Percentiles rank a stretch among this genome's conserved stretches.
Evolutionary conservation across 768 basidiomycete species (phyloP).

Genomic region (Boletus eberwhitei): DNA sequence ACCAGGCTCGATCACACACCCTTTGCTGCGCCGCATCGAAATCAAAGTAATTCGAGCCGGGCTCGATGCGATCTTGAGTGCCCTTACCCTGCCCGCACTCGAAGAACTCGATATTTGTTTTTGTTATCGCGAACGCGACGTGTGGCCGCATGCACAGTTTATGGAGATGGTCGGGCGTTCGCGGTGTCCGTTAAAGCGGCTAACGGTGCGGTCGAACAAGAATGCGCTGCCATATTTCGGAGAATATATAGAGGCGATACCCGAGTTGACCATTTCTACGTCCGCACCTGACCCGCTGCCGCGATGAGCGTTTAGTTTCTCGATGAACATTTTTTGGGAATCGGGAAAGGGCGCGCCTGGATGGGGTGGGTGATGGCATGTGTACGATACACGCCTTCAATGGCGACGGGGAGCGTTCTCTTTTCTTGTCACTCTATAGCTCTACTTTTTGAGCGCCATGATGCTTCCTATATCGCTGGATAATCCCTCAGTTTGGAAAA

Average conservation of each 20-base stretch:
- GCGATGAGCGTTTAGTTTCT: neutral
- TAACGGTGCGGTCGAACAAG: slow-evolving; percentile 26
- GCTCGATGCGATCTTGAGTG: slow-evolving; percentile 18
- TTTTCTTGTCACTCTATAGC: neutral
- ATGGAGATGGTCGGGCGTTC: slow-evolving; percentile 24
- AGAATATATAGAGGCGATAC: slow-evolving; percentile 23
- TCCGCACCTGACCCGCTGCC: neutral
- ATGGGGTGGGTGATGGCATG: neutral
- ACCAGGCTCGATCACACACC: slow-evolving; percentile 17
- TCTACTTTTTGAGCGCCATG: too few species aligned
- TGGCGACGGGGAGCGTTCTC: neutral
- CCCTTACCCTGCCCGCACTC: slow-evolving; percentile 24
- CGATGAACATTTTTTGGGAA: neutral
- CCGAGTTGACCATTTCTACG: slow-evolving; percentile 19
- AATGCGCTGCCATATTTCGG: slow-evolving; percentile 16
- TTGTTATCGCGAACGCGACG: slow-evolving; percentile 27
- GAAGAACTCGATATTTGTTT: slow-evolving; percentile 33
- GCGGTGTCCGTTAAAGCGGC: slow-evolving; percentile 19
- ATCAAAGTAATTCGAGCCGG: slow-evolving; percentile 29
- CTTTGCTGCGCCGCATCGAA: slow-evolving; percentile 22
- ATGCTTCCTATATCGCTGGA: neutral
- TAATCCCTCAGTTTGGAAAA: neutral
- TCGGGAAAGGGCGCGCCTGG: neutral
- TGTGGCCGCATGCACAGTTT: slow-evolving; percentile 29
- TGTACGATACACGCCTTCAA: neutral